phyloP scores from a whole-genome alignment of 1,284 basidiomycete genomes.

The Ganoderma resinaceum region DNA sequence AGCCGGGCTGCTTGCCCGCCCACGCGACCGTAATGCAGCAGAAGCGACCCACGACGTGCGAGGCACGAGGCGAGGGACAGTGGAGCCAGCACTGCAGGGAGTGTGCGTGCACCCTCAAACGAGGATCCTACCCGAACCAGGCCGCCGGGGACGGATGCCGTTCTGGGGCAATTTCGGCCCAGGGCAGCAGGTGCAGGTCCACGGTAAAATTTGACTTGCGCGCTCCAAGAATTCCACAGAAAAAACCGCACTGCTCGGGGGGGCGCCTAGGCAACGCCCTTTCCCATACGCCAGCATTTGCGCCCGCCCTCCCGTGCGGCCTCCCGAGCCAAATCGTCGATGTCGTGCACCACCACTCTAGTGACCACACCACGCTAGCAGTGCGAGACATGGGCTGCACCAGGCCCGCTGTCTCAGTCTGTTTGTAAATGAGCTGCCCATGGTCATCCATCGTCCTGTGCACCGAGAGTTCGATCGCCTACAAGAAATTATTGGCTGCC shows the following conservation, averaged over 20 bases:
- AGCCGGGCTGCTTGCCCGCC: background rate
- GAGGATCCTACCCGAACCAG: constrained; percentile 4
- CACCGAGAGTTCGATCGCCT: background rate
- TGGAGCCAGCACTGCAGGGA: background rate
- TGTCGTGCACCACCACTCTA: background rate
- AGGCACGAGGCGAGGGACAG: background rate
- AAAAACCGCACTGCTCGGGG: background rate
- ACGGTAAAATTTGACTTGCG: constrained; percentile 27
- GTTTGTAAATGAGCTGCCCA: background rate
- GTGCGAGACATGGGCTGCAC: background rate
- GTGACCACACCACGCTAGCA: background rate
- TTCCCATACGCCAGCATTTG: background rate
- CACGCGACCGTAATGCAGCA: background rate
- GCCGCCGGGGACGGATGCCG: constrained; percentile 14
- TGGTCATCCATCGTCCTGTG: background rate
- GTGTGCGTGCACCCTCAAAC: constrained; percentile 1
- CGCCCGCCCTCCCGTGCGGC: background rate
- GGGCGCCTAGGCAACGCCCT: constrained; percentile 10
- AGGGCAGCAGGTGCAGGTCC: constrained; percentile 14
- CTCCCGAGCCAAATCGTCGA: background rate
- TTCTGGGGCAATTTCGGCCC: constrained; percentile 22
- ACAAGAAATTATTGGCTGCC: background rate
- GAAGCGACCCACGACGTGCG: background rate
- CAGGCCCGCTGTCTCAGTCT: background rate
- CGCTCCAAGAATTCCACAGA: background rate